Base-by-base conservation (phyloP, 164 flowering plant species). In the Litsea cubeba region DNA sequence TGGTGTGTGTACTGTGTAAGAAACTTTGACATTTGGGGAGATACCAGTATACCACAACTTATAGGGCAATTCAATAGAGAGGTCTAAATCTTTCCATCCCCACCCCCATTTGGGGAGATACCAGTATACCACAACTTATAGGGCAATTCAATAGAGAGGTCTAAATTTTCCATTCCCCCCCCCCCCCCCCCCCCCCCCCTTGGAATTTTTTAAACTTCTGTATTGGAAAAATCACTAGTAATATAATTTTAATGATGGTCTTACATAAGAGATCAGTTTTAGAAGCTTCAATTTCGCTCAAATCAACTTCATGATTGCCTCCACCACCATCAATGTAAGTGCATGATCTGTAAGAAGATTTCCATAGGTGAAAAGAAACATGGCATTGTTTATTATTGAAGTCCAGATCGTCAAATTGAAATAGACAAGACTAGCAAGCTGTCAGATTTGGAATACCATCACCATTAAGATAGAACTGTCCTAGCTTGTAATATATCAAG, bases 261-360 rank as follows among this genome's bases (percentile, higher is more conserved):
- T 83, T 83, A 95, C 98, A 86, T 73, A 95, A 73, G 4, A 66
- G 74, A 82, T 91, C 95, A 54, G 89, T 80, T 80, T 88, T 88
- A 58, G 83, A 75, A 62, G 74, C 76, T 63, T 72, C 83, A 51
- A 93, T 22, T 58, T 83, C 84, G 66, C 85, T 83, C 79, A 81
- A 66, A 54, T 85, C 87, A 60, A 95, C 86, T 58, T 93, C 95
- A 82, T 86, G 87, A 10, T 71, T 71, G 62, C 83, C 76, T 66
- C 93, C 97, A 69, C 74, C 76, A 40, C 85, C 75, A 77, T 93
- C 97, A 58, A 91, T 71, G 76, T 79, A 93, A 67, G 78, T 84
- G 82, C 91, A 91, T 74, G 94, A 87, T 51, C 98, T 95, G 90
- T 26, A 74, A 15, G 18, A 12, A 12, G 60, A 68, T 60, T 58